Base-by-base conservation (phyloP, 1,284 basidiomycete species). In the Rhodotorula mucilaginosa region DNA sequence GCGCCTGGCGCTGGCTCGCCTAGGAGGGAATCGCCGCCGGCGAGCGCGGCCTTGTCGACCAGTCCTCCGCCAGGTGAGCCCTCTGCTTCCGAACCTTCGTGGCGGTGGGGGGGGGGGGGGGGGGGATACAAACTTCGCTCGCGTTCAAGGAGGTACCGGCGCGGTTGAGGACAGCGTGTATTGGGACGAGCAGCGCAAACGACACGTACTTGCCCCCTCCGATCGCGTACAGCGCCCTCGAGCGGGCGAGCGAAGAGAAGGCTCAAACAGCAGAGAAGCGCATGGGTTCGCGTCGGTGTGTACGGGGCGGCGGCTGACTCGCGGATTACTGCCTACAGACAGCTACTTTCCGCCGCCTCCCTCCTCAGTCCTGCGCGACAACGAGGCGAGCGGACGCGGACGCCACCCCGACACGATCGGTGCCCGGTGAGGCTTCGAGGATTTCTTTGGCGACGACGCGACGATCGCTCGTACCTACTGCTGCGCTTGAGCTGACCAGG, bases 341-440 rank as follows among this genome's bases (percentile, higher is more conserved):
- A 70, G 68, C 2, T 76, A 76, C 66, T 76, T 76, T 48, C 74
- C 74, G 2, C 66, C 51, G 5, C 74, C 74, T 46, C 74, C 74
- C 4, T 23, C 61, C 2, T 58, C 58, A 1, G 69, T 71, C 13
- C 58, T 72, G 1, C 13, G 46, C 21, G 72, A 74, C 58, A 16
- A 23, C 31, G 74, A 76, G 44, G 72, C 74, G 3, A 66, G 26
- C 26, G 74, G 74, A 3, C 54, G 58, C 7, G 60, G 51, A 13
- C 65, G 74, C 1, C 68, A 76, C 63, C 69, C 70, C 1, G 74
- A 76, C 15, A 70, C 65, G 2, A 21, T 68, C 47, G 74, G 74
- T 21, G 74, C 74, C 1, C 65, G 73, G 73, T 74, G 29, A 58
- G 72, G 31, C 23, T 26, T 19, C 26, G 1, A 18, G 2, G 15